Conservation (phyloP, 208 protist species). For the Novymonas esmeraldas region DNA sequence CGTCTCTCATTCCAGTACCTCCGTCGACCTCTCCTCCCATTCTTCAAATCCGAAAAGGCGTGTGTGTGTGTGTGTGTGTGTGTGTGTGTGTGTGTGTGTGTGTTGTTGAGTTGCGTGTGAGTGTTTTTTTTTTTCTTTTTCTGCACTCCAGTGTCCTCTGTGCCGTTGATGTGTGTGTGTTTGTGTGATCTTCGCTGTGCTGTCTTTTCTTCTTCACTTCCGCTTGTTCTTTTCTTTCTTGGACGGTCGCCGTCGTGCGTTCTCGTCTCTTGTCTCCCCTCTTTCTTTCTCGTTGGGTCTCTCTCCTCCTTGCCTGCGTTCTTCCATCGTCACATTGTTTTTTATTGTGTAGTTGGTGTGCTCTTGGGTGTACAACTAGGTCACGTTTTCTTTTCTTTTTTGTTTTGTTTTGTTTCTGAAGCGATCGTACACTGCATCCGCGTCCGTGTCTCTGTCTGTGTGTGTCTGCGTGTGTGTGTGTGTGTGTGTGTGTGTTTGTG, state of each 20-base stretch:
- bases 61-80: no score
- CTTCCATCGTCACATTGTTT: not conserved
- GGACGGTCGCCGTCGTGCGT: not conserved
- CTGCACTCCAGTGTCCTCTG: no score
- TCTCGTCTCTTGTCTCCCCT: not conserved
- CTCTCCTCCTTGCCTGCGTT: not conserved
- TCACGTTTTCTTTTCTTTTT: not conserved
- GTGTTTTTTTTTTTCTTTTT: no score
- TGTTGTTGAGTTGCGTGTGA: no score
- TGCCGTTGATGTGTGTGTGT: not conserved
- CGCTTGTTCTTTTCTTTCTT: slow-evolving; percentile 12
- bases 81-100: no score
- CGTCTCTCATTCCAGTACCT: not conserved
- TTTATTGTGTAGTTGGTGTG: no score
- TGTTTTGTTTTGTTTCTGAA: not conserved
- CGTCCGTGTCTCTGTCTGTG: no score
- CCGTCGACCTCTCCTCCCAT: not conserved
- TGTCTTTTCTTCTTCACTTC: not conserved
- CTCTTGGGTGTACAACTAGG: no score
- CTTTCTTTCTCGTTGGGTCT: not conserved
- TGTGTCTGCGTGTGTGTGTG: not conserved
- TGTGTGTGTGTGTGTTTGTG: not conserved
- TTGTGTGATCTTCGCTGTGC: not conserved
- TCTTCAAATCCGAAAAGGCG: no score
- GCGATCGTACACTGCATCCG: no score